Evolutionary conservation across 140 eudicot species (phyloP), one percentile per base, ranked within the genome.

Genomic region (Erigeron philadelphicus): DNA sequence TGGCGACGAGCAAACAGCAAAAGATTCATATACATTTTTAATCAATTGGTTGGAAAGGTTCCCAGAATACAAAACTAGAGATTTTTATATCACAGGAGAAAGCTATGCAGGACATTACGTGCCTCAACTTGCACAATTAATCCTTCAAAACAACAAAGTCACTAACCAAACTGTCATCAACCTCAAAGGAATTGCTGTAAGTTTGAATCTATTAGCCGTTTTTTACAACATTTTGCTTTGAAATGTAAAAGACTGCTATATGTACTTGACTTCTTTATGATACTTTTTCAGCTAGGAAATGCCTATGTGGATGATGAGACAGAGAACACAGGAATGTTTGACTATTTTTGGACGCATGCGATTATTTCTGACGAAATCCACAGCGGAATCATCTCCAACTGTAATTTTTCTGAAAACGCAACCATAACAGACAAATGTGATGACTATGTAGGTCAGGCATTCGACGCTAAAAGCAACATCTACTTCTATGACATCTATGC

Each of bases 51-150:
- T 88, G 31, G 96, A 88, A 70, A 80, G 95, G 61, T 86, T 86
- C 23, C 96, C 95, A 6, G 90, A 88, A 71, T 88, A 84, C 74
- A 88, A 84, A 82, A 73, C 78, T 47, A 62, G 90, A 46, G 86
- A 84, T 56, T 84, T 88, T 64, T 86, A 76, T 62, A 77, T 88
- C 16, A 43, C 86, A 0, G 90, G 94, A 66, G 96, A 83, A 78
- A 86, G 96, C 67, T 88, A 88, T 19, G 94, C 93, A 7, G 93
- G 95, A 3, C 95, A 88, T 64, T 88, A 81, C 15, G 79, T 84
- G 23, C 96, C 96, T 72, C 90, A 88, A 59, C 88, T 89, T 13
- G 96, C 96, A 50, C 80, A 79, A 1, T 40, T 89, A 55, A 82
- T 86, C 61, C 80, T 83, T 9, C 48, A 80, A 10, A 82, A 82